Conservation (phyloP, 2,329 filamentous ascomycete species). For the Lasiodiplodia theobromae region DNA sequence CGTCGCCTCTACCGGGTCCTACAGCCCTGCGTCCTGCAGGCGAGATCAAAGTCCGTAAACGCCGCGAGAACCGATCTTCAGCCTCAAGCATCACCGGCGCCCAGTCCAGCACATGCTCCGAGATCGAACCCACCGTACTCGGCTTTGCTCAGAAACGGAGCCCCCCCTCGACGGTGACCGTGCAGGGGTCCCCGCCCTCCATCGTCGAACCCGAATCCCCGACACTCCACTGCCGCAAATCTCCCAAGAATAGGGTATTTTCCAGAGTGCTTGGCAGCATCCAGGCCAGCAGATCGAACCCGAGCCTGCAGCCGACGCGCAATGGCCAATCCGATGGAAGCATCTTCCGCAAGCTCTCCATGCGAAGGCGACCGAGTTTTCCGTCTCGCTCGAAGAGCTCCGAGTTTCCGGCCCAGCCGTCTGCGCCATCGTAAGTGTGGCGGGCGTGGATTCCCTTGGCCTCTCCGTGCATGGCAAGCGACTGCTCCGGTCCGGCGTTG, state of each 20-base stretch:
- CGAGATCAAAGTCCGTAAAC: conserved; percentile 30
- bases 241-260: conserved; percentile 35
- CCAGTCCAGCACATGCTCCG: conserved; percentile 5
- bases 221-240: conserved; percentile 24
- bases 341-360: conserved; percentile 40
- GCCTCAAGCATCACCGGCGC: conserved; percentile 10
- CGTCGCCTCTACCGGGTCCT: conserved; percentile 22
- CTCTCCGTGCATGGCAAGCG: background rate
- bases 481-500: background rate
- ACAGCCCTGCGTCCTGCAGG: conserved; percentile 24
- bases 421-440: conserved; percentile 25
- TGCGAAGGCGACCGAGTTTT: conserved; percentile 36
- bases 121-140: conserved; percentile 1
- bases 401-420: conserved; percentile 38
- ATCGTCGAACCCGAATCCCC: conserved; percentile 11
- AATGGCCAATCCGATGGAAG: conserved; percentile 37
- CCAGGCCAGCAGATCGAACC: conserved; percentile 34
- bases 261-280: conserved; percentile 30
- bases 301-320: conserved; percentile 28
- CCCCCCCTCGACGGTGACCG: background rate
- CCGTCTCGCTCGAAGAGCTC: conserved; percentile 38
- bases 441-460: background rate
- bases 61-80: conserved; percentile 27
- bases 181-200: background rate
- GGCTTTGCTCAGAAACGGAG: background rate